Evolutionary conservation across 257 asterid species (phyloP), one percentile per base, ranked within the genome.

Genomic region (Salvia miltiorrhiza): DNA sequence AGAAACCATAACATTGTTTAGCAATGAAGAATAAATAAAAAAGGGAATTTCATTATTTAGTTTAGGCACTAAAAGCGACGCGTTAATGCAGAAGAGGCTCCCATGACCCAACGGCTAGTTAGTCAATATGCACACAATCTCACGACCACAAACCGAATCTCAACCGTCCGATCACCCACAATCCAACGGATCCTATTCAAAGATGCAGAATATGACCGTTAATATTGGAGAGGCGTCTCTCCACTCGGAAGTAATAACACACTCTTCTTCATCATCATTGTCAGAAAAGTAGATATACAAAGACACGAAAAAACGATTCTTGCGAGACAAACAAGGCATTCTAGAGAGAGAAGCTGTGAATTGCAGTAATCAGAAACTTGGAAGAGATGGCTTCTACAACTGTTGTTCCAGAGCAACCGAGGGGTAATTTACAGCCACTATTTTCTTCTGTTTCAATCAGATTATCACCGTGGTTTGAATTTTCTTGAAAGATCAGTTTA

Each of bases 131-230:
- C 7, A 20, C 43, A 1, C 21, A 16, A 45, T 30, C 48, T 52
- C 48, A 26, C 61, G 35, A 1, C 35, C 32, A 11, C 2, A n/a
- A 43, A 45, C 43, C 45, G 14, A 33, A 76, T 77, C 71, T 32
- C 8, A 49, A 41, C 85, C 85, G 81, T 73, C 64, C 28, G 39
- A 5, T 55, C 12, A 26, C 52, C 17, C 3, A 2, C 32, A 43
- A 83, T 86, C 88, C 74, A 75, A 83, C 81, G 92, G 78, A 3
- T 63, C 58, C 13, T 35, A 66, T 76, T 79, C 78, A 39, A 53
- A 75, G 63, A 13, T 56, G 50, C 75, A 60, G 64, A 80, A 80
- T 79, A 75, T 76, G 88, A 86, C 92, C 92, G 92, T 83, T 86
- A 47, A 20, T n/a, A n/a, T 1, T 10, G 28, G 21, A 45, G 69